Conservation (phyloP, 2,329 filamentous ascomycete species). For the Trichoderma koningii region DNA sequence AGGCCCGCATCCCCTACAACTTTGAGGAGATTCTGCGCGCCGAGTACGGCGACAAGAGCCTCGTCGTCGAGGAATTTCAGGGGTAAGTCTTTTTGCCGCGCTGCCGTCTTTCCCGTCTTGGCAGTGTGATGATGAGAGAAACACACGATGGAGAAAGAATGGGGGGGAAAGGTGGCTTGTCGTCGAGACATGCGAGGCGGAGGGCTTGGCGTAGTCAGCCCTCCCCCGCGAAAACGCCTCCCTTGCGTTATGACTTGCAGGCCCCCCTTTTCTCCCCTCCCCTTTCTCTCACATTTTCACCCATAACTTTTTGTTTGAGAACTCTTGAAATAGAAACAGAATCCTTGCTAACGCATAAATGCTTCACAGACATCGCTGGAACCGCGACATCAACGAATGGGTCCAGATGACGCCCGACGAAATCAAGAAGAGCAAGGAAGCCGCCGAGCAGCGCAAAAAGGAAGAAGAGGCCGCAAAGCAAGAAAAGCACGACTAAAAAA, state of each 20-base stretch:
- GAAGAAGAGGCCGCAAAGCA: conserved; percentile 1
- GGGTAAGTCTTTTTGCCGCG: conserved; percentile 51
- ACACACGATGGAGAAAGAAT: background rate
- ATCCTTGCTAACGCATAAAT: conserved; percentile 29
- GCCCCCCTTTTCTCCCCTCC: background rate
- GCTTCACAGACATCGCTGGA: conserved; percentile 59
- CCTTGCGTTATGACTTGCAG: background rate
- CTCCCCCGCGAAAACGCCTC: background rate
- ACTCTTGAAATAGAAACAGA: background rate
- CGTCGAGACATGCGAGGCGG: background rate
- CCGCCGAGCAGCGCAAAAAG: conserved; percentile 35
- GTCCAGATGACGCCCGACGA: conserved; percentile 46
- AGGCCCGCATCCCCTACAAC: conserved; percentile 67
- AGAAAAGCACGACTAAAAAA: background rate
- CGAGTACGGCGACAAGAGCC: conserved; percentile 65
- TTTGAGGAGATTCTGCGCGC: conserved; percentile 66
- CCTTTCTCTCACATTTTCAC: background rate
- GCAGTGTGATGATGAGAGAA: too few species aligned
- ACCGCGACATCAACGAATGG: conserved; percentile 61
- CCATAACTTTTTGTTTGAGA: background rate
- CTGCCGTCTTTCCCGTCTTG: too few species aligned
- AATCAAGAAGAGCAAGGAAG: conserved; percentile 32
- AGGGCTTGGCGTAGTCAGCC: conserved; percentile 6
- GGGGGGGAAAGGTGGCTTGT: background rate
- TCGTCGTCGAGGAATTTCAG: conserved; percentile 62